Evolutionary conservation across 805 yeast genomes (phyloP), one percentile per base, ranked within the genome.

Genomic region (Saccharomycopsis capsularis): DNA sequence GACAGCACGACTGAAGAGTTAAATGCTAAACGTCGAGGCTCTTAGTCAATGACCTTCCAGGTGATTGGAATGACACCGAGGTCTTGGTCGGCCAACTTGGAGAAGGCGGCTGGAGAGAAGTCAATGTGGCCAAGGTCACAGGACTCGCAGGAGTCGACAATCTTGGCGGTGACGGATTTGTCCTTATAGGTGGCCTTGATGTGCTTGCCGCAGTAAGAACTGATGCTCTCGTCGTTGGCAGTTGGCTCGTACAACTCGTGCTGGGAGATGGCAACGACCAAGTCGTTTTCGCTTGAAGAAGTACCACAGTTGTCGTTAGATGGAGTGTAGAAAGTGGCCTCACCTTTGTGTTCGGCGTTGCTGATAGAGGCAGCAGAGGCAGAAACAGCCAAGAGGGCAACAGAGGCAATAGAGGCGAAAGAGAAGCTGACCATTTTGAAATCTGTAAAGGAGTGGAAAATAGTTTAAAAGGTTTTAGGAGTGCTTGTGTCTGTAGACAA

Each of bases 61-160:
- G 73, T 61, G 57, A 79, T 70, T 22, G 68, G 63, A 54, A 80
- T 70, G 53, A 80, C 72, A 40, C 85, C 85, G 56, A 69, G 73
- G 45, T 61, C 65, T 60, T 65, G 62, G 57, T 71, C 75, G 15
- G 82, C 83, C 52, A 79, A 63, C 54, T 66, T 57, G 35, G 63
- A 47, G 59, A 80, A 79, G 3, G 85, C 85, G 49, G 75, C 59
- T 6, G 83, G 83, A n/a, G 82, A 75, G 49, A 80, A 68, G 57
- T 79, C 85, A 51, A 79, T 71, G 57, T 71, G 76, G 50, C 74
- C 61, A 44, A 63, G 59, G 23, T 61, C 54, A 59, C 85, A 80
- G 22, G 76, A 81, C 47, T 67, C 74, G 64, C 85, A 80, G 54
- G 73, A 65, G 63, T 79, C 85, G 36, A 69, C 74, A 44, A 79